phyloP scores from a whole-genome alignment of 768 basidiomycete genomes.

The Agaricus sinodeliciosus region DNA sequence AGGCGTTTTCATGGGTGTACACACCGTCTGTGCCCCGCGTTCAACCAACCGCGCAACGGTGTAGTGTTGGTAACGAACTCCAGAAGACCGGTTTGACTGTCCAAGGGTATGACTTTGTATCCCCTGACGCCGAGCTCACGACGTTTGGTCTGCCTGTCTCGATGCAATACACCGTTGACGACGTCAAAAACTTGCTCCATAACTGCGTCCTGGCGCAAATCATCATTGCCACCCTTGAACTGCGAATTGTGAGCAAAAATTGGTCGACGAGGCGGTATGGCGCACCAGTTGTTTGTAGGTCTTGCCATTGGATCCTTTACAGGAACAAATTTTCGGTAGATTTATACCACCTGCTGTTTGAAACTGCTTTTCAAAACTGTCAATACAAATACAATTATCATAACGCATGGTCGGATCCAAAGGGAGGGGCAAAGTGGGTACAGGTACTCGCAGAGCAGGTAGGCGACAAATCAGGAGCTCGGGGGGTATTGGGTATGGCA shows the following conservation, averaged over 20 bases:
- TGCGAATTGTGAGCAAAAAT: conserved; percentile 22
- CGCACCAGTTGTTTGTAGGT: conserved; percentile 77
- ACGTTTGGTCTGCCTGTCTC: conserved; percentile 69
- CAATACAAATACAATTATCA: conserved; percentile 61
- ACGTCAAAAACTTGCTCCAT: conserved; percentile 98
- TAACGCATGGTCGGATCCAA: conserved; percentile 71
- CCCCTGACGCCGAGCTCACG: conserved; percentile 71
- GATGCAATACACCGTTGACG: conserved; percentile 69
- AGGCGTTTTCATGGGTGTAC: conserved; percentile 12
- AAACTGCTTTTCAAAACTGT: conserved; percentile 52
- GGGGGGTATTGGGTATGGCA: conserved; percentile 18
- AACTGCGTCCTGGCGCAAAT: conserved; percentile 93
- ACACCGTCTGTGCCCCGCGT: conserved; percentile 54
- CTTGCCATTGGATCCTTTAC: conserved; percentile 59
- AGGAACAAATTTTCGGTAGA: conserved; percentile 73
- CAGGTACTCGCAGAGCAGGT: conserved; percentile 62
- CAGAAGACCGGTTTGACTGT: conserved; percentile 72
- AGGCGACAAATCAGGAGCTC: conserved; percentile 42
- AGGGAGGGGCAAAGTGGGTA: conserved; percentile 66
- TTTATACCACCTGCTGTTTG: conserved; percentile 71
- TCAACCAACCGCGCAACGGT: conserved; percentile 59
- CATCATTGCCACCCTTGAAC: conserved; percentile 92
- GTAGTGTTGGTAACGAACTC: conserved; percentile 85
- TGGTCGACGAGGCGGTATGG: not conserved
- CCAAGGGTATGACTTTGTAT: conserved; percentile 87